phyloP scores from a whole-genome alignment of 1,284 basidiomycete genomes.

The Ustilago shanxiensis region DNA sequence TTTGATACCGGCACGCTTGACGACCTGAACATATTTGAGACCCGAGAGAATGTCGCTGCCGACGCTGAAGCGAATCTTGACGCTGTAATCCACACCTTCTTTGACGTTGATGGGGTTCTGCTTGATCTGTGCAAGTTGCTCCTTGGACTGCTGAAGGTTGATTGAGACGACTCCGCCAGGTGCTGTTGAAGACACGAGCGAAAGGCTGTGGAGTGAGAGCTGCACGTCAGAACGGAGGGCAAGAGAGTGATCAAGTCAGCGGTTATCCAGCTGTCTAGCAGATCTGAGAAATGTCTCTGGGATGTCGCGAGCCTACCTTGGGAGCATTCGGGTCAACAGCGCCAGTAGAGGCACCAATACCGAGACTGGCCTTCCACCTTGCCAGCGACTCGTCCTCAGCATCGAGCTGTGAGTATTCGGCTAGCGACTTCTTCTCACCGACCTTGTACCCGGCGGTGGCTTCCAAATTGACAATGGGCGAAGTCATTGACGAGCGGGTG shows the following conservation, averaged over 20 bases:
- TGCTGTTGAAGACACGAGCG: conserved; percentile 71
- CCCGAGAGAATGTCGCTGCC: conserved; percentile 88
- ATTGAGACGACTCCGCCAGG: conserved; percentile 71
- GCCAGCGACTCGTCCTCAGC: conserved; percentile 82
- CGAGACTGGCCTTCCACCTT: conserved; percentile 90
- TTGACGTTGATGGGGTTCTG: conserved; percentile 76
- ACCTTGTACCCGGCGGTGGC: conserved; percentile 69
- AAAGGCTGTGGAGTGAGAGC: conserved; percentile 70
- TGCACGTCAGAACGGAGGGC: conserved; percentile 7
- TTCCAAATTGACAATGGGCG: neutral
- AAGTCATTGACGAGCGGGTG: neutral
- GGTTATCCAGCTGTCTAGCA: too few species aligned
- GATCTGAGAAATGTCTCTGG: too few species aligned
- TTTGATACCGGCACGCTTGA: conserved; percentile 79
- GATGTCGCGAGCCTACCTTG: conserved; percentile 54
- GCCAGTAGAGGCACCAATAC: conserved; percentile 75
- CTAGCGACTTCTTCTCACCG: conserved; percentile 72
- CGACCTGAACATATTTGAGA: conserved; percentile 81
- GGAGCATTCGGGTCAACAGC: conserved; percentile 68
- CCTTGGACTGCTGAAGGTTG: conserved; percentile 72
- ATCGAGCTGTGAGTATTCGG: conserved; percentile 77
- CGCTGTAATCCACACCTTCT: conserved; percentile 78
- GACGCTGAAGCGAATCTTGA: conserved; percentile 80
- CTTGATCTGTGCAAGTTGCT: conserved; percentile 72
- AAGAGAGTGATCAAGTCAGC: neutral